Conservation (phyloP, 345 rosid species). For the Populus euphratica region DNA sequence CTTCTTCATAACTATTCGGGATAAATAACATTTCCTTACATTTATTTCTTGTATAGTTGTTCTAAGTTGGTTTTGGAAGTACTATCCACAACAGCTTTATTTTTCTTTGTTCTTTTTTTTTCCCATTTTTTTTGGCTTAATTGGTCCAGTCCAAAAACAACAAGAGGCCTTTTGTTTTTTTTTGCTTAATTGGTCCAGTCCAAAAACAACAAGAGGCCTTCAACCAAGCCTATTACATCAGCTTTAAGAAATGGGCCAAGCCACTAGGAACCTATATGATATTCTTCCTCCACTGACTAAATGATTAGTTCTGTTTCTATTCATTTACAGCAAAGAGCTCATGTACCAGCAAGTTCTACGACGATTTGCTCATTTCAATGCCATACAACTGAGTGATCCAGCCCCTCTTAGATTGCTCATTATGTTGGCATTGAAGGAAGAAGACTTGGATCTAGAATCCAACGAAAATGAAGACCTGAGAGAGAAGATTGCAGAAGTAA, state of each 20-base stretch:
- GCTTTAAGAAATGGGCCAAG: background rate
- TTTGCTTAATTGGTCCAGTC: background rate
- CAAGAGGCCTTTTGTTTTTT: background rate
- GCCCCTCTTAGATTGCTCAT: slow-evolving; percentile 73
- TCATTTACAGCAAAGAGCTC: slow-evolving; percentile 76
- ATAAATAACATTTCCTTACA: background rate
- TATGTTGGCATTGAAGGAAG: slow-evolving; percentile 81
- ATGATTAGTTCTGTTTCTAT: slow-evolving; percentile 11
- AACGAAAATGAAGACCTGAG: slow-evolving; percentile 64
- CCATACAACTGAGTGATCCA: slow-evolving; percentile 77
- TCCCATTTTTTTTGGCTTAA: background rate
- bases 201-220: background rate
- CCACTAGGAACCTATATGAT: background rate
- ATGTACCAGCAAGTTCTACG: slow-evolving; percentile 92
- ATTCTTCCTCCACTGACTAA: background rate
- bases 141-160: background rate
- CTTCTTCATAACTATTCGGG: background rate
- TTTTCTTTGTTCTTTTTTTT: background rate
- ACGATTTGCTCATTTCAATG: slow-evolving; percentile 87
- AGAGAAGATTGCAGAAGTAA: slow-evolving; percentile 82
- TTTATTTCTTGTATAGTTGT: background rate
- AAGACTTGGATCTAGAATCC: slow-evolving; percentile 61
- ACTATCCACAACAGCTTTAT: background rate
- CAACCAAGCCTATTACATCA: background rate
- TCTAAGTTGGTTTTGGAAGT: background rate